These are phyloP conservation scores for Scheffersomyces lignosus DNA, from an alignment of 805 yeast genomes.

Conservation along the genomic window DNA sequence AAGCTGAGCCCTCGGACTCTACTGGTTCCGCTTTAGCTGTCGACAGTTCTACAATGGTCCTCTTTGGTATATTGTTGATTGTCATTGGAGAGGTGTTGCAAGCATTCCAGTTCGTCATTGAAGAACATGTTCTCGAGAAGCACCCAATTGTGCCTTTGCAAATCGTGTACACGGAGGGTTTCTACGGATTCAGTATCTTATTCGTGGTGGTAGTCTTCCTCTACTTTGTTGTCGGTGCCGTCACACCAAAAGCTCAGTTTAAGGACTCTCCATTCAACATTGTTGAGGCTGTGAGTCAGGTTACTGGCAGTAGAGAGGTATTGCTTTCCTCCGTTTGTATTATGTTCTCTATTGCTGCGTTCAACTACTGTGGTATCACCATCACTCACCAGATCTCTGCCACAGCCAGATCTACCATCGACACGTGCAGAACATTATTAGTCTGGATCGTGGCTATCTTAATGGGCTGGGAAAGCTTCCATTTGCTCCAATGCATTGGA, in stretches of 20 bases:
- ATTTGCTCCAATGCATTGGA: slow-evolving; percentile 61
- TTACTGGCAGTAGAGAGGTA: slow-evolving; percentile 45
- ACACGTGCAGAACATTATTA: slow-evolving; percentile 69
- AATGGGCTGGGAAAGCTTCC: slow-evolving; percentile 76
- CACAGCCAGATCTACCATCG: slow-evolving; percentile 76
- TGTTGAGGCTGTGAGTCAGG: slow-evolving; percentile 47
- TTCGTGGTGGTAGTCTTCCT: slow-evolving; percentile 44
- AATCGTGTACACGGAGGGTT: slow-evolving; percentile 74
- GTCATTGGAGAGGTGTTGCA: slow-evolving; percentile 64
- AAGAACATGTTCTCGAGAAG: slow-evolving; percentile 61
- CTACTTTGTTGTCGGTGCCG: slow-evolving; percentile 40
- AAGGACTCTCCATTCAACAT: slow-evolving; percentile 57
- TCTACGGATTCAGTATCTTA: slow-evolving; percentile 56
- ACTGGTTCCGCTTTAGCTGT: slow-evolving; percentile 7
- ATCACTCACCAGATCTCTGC: slow-evolving; percentile 67
- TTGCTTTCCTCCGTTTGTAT: slow-evolving; percentile 57
- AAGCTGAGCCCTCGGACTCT: slow-evolving; percentile 13
- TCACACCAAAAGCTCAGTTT: slow-evolving; percentile 31
- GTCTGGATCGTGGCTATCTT: slow-evolving; percentile 73
- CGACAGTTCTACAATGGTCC: slow-evolving; percentile 27
- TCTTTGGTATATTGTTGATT: slow-evolving; percentile 59
- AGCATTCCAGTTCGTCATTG: slow-evolving; percentile 77
- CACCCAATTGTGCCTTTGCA: slow-evolving; percentile 59
- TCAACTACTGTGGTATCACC: slow-evolving; percentile 73
- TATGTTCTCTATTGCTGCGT: slow-evolving; percentile 69